phyloP scores from a whole-genome alignment of 2,329 filamentous ascomycete species.

The Aspergillus glaucus region DNA sequence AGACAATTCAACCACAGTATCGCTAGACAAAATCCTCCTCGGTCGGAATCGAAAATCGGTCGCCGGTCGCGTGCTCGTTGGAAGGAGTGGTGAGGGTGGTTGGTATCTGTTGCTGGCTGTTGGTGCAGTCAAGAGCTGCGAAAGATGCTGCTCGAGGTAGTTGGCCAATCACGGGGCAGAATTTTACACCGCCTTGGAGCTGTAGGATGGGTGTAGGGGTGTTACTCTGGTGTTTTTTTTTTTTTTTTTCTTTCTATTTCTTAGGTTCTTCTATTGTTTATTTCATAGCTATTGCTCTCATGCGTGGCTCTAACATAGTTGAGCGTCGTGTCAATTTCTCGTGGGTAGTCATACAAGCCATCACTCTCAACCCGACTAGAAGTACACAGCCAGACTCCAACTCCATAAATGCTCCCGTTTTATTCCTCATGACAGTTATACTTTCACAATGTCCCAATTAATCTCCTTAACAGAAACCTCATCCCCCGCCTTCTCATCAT shows the following conservation, averaged over 20 bases:
- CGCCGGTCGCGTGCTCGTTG: conserved; percentile 7
- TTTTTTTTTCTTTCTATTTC: background rate
- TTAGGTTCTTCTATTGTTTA: background rate
- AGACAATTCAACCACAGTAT: too few relatives aligned
- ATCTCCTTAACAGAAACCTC: conserved; percentile 90
- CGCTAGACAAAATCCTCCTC: too few relatives aligned
- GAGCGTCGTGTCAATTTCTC: too few relatives aligned
- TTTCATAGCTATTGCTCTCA: too few relatives aligned
- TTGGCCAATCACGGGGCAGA: conserved; percentile 18
- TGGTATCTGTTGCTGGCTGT: conserved; percentile 7
- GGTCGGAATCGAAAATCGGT: too few relatives aligned
- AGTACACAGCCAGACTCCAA: too few relatives aligned
- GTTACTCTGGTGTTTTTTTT: background rate
- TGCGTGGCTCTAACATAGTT: too few relatives aligned
- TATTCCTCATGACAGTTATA: conserved; percentile 38
- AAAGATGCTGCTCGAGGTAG: conserved; percentile 24
- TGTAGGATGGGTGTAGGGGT: background rate
- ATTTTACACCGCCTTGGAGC: conserved; percentile 19
- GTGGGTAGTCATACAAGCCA: too few relatives aligned
- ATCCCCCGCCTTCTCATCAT: conserved; percentile 86
- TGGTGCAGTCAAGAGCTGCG: conserved; percentile 14
- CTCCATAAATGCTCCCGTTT: too few relatives aligned
- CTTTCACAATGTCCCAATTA: conserved; percentile 75
- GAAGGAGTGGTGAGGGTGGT: conserved; percentile 6
- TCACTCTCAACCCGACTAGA: too few relatives aligned